Conservation (phyloP, 768 basidiomycete genomes). For the Basidioascus undulatus region DNA sequence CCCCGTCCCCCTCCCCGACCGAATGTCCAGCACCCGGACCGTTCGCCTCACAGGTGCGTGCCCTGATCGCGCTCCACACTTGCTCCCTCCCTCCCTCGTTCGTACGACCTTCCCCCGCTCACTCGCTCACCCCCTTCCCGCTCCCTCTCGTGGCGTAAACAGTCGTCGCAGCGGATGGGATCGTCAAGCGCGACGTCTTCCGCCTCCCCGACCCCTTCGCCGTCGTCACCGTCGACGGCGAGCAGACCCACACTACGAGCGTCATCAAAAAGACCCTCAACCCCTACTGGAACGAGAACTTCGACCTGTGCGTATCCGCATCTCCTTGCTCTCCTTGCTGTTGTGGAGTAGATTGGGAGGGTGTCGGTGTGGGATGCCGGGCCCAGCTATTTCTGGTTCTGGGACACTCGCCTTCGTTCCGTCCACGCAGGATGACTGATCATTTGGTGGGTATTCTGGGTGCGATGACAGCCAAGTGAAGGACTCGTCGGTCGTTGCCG, state of each 20-base stretch:
- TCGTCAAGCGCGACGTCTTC: constrained; percentile 86
- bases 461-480: constrained; percentile 53
- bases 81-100: too few species aligned
- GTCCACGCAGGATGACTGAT: not conserved
- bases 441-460: not conserved
- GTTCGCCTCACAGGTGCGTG: constrained; percentile 6
- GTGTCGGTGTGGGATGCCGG: too few species aligned
- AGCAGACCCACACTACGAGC: constrained; percentile 88
- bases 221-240: constrained; percentile 91
- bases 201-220: constrained; percentile 94
- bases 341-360: too few species aligned
- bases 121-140: not conserved
- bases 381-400: not conserved
- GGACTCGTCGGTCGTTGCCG: constrained; percentile 90
- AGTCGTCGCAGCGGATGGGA: constrained; percentile 89
- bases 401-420: not conserved
- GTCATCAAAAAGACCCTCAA: constrained; percentile 91
- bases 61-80: too few species aligned
- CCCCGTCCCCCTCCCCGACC: not conserved
- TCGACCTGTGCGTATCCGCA: constrained; percentile 53
- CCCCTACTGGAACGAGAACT: constrained; percentile 94
- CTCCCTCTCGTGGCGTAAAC: not conserved
- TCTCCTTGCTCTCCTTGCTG: not conserved
- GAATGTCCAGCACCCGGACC: constrained; percentile 4
- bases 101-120: not conserved